A percentile compares a stretch with the other conserved stretches of the same genome.
Evolutionary conservation across 129 eudicot genomes (phyloP).

Genomic region (Mikania micrantha): DNA sequence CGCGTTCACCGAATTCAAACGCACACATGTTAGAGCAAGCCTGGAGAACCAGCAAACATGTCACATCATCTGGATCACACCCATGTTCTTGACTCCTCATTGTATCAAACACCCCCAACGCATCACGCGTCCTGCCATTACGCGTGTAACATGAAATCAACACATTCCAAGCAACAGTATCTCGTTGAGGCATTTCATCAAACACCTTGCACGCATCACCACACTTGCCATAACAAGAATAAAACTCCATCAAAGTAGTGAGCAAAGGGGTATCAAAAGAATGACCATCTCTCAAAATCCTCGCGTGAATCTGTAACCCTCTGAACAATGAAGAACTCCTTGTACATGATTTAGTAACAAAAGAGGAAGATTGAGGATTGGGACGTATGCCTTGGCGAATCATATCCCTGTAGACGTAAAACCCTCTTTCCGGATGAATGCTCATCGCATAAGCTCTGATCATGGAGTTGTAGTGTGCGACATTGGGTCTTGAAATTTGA

Average conservation of each 20-base stretch:
- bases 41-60: conserved; percentile 66
- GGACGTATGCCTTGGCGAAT: conserved; percentile 37
- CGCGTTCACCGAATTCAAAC: conserved; percentile 55
- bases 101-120: conserved; percentile 47
- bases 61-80: conserved; percentile 68
- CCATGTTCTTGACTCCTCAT: conserved; percentile 34
- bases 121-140: conserved; percentile 53
- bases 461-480: conserved; percentile 47
- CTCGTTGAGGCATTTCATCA: conserved; percentile 61
- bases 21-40: conserved; percentile 64
- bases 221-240: conserved; percentile 29
- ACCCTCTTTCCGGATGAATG: conserved; percentile 37
- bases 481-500: conserved; percentile 39
- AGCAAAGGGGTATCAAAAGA: conserved; percentile 45
- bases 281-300: conserved; percentile 54
- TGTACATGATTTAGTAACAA: conserved; percentile 48
- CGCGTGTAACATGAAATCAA: conserved; percentile 54
- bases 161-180: conserved; percentile 70
- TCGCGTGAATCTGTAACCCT: conserved; percentile 60
- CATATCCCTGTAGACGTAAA: conserved; percentile 45
- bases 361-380: conserved; percentile 39
- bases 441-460: conserved; percentile 50
- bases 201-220: conserved; percentile 63
- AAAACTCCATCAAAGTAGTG: conserved; percentile 65
- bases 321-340: conserved; percentile 23